Evolutionary conservation across 1,139 yeast species (phyloP), one percentile per base, ranked within the genome.

Genomic region (Yamadazyma atlantica): DNA sequence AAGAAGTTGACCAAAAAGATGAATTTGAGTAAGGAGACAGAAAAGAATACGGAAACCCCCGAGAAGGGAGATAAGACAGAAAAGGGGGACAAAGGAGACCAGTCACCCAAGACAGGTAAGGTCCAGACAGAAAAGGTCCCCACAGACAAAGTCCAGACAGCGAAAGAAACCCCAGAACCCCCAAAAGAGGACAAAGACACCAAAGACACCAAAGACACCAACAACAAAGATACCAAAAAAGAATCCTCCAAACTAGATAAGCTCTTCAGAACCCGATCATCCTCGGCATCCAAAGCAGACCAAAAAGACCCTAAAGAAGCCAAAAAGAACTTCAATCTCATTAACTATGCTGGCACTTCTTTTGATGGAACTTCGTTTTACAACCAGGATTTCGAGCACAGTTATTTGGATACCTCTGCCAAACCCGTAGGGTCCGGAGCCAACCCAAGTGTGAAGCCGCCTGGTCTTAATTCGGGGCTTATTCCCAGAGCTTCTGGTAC

Each of bases 1-100:
- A 78, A 81, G 62, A 77, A 76, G 45, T 55, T 76, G 50, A 66
- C 73, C 34, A 77, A 74, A 50, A 46, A 48, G 27, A 46, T 49
- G 51, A 45, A 44, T 30, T 40, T 42, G 24, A 42, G 36, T 32
- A 47, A 37, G 42, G 39, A 32, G 3, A 37, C 34, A 26, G 19
- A 32, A 11, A 38, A 32, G 4, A 32, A 28, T 6, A 29, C 18
- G 9, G 40, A 32, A 6, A 10, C 9, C 6, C 9, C 9, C 8
- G 22, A 6, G 6, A 29, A 27, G 17, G 31, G 30, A 18, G 25
- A 12, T 15, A 40, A 33, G 27, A 11, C 22, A 11, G 17, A 24
- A 11, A 25, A 19, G 10, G 21, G 24, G 18, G 33, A 32, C n/a
- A 18, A 38, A 21, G 23, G 41, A 24, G 12, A 22, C 13, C 30